phyloP scores from a whole-genome alignment of 176 grass and related monocot species.

The Pharus latifolius region DNA sequence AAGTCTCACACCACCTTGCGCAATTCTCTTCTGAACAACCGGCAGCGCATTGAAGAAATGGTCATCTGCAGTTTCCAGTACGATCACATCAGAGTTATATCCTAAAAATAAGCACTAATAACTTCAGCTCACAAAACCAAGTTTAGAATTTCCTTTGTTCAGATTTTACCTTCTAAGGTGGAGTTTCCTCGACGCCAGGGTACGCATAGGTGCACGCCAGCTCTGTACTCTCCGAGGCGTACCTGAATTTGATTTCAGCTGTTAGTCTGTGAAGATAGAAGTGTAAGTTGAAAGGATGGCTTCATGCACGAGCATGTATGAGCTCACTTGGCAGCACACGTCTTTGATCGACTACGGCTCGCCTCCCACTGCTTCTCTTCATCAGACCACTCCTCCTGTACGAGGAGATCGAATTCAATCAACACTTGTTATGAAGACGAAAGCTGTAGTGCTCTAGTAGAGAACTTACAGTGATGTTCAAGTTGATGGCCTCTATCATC shows the following conservation, averaged over 20 bases:
- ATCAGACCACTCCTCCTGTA: slow-evolving; percentile 35
- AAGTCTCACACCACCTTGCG: slow-evolving; percentile 43
- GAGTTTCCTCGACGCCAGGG: slow-evolving; percentile 32
- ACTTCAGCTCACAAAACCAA: not conserved
- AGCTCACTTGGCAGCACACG: slow-evolving; percentile 33
- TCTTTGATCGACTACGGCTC: slow-evolving; percentile 20
- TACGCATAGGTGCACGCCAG: slow-evolving; percentile 39
- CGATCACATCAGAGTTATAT: not conserved
- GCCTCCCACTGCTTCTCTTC: slow-evolving; percentile 48
- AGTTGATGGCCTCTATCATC: slow-evolving; percentile 69
- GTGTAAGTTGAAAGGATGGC: not conserved
- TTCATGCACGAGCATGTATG: not conserved
- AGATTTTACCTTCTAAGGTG: slow-evolving; percentile 34
- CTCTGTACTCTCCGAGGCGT: slow-evolving; percentile 34
- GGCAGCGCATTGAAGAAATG: slow-evolving; percentile 43
- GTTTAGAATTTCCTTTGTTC: not conserved
- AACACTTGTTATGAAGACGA: not conserved
- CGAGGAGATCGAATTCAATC: not conserved
- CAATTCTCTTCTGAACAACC: slow-evolving; percentile 42
- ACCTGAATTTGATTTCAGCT: slow-evolving; percentile 13
- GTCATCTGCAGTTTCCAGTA: slow-evolving; percentile 28
- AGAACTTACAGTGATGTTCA: slow-evolving; percentile 62
- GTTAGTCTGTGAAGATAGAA: not conserved
- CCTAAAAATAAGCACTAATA: not conserved
- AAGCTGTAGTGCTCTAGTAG: not conserved